Evolutionary conservation across 2,329 filamentous ascomycete genomes (phyloP), one percentile per base, ranked within the genome.

Genomic region (Colletotrichum navitas): DNA sequence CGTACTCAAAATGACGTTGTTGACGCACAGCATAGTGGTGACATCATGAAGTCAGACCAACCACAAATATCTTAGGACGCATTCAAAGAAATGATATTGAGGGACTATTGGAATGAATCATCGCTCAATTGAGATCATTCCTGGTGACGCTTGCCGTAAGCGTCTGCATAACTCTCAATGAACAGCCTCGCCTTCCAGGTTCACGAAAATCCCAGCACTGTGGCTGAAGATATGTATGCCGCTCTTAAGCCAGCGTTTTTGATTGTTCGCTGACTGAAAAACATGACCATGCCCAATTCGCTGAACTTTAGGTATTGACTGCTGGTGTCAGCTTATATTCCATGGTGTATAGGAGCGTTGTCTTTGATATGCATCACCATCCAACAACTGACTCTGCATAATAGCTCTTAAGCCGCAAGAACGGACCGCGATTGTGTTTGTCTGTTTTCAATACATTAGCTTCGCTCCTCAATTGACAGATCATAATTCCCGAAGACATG

Each of bases 1-100:
- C 29, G 29, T 43, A 54, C 11, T 47, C 36, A 18, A 29, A 41
- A 70, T 70, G 67, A 70, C 67, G 67, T 63, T 55, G 21, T 52
- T 41, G 54, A 26, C 26, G 47, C 55, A 63, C 7, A 6, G 32
- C 10, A 66, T 26, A 34, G 54, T 61, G 62, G 63, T 70, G 67
- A 70, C 67, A 70, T 70, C 67, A 70, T 70, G 61, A 45, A 32
- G 7, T 5, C 11, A 16, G 21, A n/a, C 29, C 26, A 45, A 10
- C 47, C 36, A 24, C 11, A 55, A 52, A 11, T 11, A 8, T 26
- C 34, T 11, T 12, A n/a, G 16, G 10, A 21, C 21, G 26, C 36
- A 36, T 24, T 24, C 18, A 10, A 14, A 45, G 21, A 11, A 16
- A 34, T 8, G 16, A 7, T 10, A 43, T 6, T 45, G 12, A 45